Evolutionary conservation across 2,329 filamentous ascomycete genomes (phyloP).

Genomic region (Zymoseptoria tritici): DNA sequence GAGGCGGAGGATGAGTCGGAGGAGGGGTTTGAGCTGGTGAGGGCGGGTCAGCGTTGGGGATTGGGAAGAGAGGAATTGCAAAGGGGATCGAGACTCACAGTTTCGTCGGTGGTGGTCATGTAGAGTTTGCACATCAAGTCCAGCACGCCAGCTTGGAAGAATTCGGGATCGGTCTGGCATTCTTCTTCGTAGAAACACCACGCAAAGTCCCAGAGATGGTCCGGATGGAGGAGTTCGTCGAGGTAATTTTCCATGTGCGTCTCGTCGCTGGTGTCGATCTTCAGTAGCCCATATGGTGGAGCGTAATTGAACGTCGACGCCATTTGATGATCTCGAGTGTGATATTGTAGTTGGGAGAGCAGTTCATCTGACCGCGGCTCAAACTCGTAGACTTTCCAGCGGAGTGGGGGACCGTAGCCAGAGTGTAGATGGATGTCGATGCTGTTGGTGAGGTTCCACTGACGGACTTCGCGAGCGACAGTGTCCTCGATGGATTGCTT

Average conservation of each 20-base stretch:
- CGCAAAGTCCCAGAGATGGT: conserved; percentile 36
- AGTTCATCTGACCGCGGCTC: conserved; percentile 35
- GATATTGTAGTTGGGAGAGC: conserved; percentile 37
- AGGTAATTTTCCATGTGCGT: conserved; percentile 40
- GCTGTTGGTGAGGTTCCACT: conserved; percentile 28
- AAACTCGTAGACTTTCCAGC: conserved; percentile 42
- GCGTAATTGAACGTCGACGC: conserved; percentile 32
- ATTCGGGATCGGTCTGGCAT: conserved; percentile 30
- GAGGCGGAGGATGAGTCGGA: conserved; percentile 39
- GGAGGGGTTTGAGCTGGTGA: conserved; percentile 30
- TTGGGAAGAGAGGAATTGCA: not conserved
- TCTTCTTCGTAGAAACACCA: conserved; percentile 40
- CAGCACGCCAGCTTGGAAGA: conserved; percentile 37
- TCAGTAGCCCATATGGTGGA: conserved; percentile 40
- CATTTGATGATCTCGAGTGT: conserved; percentile 21
- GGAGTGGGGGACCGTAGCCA: conserved; percentile 37
- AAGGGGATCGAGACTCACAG: conserved; percentile 25
- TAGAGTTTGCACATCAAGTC: conserved; percentile 33
- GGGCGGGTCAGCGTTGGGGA: not conserved
- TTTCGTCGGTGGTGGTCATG: conserved; percentile 27
- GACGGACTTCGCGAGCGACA: conserved; percentile 31
- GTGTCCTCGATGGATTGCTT: conserved; percentile 37
- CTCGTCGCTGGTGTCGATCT: conserved; percentile 39
- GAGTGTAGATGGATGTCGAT: conserved; percentile 38
- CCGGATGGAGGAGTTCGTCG: conserved; percentile 34